phyloP scores from a whole-genome alignment of 768 basidiomycete species.

The Calvatia gigantea region DNA sequence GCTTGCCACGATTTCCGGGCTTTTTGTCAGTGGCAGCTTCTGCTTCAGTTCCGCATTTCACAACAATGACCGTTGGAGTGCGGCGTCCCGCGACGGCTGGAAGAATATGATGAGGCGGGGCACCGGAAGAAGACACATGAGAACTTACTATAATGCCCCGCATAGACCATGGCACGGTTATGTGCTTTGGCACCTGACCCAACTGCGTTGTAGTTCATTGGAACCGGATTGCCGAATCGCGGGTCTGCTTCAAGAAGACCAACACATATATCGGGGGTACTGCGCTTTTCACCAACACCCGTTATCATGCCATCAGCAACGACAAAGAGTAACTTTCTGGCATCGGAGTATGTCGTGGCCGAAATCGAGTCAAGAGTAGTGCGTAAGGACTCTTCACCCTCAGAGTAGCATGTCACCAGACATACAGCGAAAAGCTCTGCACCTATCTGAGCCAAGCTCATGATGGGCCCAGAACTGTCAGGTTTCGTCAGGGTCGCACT shows the following conservation, averaged over 20 bases:
- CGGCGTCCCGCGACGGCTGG: constrained; percentile 80
- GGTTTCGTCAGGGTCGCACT: constrained; percentile 54
- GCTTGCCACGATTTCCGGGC: constrained; percentile 97
- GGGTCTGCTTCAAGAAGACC: constrained; percentile 88
- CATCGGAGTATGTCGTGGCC: constrained; percentile 84
- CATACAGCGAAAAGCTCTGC: constrained; percentile 94
- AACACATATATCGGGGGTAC: constrained; percentile 97
- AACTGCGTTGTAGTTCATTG: constrained; percentile 91
- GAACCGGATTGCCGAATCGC: constrained; percentile 91
- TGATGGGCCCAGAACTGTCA: constrained; percentile 50
- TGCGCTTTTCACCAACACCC: constrained; percentile 91
- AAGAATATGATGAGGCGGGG: constrained; percentile 11
- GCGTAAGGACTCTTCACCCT: constrained; percentile 89
- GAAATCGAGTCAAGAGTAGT: constrained; percentile 95
- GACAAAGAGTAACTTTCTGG: constrained; percentile 87
- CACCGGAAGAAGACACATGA: neutral
- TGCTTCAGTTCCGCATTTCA: constrained; percentile 91
- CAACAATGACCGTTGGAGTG: constrained; percentile 90
- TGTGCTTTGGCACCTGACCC: constrained; percentile 86
- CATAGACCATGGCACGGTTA: constrained; percentile 97
- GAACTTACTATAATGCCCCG: constrained; percentile 94
- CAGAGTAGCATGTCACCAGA: constrained; percentile 96
- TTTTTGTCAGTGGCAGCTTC: constrained; percentile 86
- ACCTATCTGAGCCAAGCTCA: constrained; percentile 89
- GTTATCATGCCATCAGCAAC: constrained; percentile 99